Evolutionary conservation across 2,329 filamentous ascomycete genomes (phyloP).

Genomic region (Paradendryphiella salina): DNA sequence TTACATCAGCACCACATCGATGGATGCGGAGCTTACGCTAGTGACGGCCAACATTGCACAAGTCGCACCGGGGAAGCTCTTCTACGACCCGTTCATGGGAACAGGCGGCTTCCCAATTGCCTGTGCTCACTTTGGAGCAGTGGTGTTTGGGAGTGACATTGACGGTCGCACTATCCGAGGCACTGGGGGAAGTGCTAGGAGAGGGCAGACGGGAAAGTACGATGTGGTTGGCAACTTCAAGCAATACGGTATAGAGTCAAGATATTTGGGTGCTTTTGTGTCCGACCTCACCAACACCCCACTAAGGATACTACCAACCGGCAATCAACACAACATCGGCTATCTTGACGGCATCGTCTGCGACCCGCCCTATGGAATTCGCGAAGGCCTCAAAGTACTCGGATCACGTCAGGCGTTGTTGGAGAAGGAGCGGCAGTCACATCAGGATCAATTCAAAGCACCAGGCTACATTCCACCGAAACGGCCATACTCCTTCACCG

Average conservation of each 20-base stretch:
- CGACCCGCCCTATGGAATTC: conserved; percentile 93
- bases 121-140: conserved; percentile 84
- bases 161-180: conserved; percentile 88
- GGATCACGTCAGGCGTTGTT: conserved; percentile 65
- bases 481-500: conserved; percentile 85
- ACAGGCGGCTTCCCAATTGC: conserved; percentile 92
- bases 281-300: conserved; percentile 89
- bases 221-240: conserved; percentile 73
- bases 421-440: conserved; percentile 29
- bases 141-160: conserved; percentile 86
- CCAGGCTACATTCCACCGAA: conserved; percentile 80
- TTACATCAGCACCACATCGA: conserved; percentile 95
- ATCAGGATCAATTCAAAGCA: conserved; percentile 32
- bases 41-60: conserved; percentile 89
- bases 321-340: conserved; percentile 32
- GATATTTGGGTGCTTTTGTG: conserved; percentile 77
- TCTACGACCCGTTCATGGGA: conserved; percentile 94
- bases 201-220: conserved; percentile 48
- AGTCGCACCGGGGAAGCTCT: conserved; percentile 78
- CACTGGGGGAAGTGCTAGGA: conserved; percentile 51
- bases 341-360: conserved; percentile 90
- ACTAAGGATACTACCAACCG: conserved; percentile 48
- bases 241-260: conserved; percentile 72
- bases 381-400: conserved; percentile 87
- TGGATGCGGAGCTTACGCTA: conserved; percentile 92